Evolutionary conservation across 164 flowering plant genomes (phyloP).

Genomic region (Vitis vinifera): DNA sequence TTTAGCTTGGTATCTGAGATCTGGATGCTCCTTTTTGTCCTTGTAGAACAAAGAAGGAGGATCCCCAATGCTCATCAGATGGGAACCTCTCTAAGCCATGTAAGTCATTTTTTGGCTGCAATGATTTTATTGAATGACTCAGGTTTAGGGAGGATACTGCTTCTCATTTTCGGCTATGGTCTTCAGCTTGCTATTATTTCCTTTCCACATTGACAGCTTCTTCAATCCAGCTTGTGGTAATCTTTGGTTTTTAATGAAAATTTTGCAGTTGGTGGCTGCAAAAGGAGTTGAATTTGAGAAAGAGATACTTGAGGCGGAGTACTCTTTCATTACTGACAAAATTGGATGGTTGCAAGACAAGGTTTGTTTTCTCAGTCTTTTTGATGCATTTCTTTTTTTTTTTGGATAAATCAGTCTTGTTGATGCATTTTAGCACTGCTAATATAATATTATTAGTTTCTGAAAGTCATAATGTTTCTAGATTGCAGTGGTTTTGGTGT

Average conservation of each 20-base stretch:
- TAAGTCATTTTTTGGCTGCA: conserved; percentile 29
- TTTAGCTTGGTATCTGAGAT: neutral
- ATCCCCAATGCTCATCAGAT: conserved; percentile 42
- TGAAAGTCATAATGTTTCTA: neutral
- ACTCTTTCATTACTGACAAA: conserved; percentile 62
- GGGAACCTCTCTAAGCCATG: conserved; percentile 44
- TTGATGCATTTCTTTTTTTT: neutral
- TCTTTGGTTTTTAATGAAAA: conserved; percentile 4
- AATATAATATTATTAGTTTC: neutral
- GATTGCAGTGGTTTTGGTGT: neutral
- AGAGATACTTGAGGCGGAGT: conserved; percentile 81
- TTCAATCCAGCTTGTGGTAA: conserved; percentile 7
- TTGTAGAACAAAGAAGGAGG: conserved; percentile 67
- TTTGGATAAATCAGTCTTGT: neutral
- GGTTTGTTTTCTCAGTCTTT: conserved; percentile 42
- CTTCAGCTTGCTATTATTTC: neutral
- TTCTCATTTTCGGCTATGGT: neutral
- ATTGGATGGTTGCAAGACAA: conserved; percentile 60
- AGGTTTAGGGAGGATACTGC: neutral
- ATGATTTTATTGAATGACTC: neutral
- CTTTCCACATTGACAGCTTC: neutral
- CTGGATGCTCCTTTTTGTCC: neutral
- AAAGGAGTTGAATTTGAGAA: conserved; percentile 72
- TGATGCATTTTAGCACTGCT: neutral
- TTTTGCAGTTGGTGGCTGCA: conserved; percentile 51